A percentile compares a stretch with the other conserved stretches of the same genome.
These are phyloP conservation scores for Dillenia turbinata DNA, from an alignment of 164 flowering plant genomes.

Conservation along the genomic window DNA sequence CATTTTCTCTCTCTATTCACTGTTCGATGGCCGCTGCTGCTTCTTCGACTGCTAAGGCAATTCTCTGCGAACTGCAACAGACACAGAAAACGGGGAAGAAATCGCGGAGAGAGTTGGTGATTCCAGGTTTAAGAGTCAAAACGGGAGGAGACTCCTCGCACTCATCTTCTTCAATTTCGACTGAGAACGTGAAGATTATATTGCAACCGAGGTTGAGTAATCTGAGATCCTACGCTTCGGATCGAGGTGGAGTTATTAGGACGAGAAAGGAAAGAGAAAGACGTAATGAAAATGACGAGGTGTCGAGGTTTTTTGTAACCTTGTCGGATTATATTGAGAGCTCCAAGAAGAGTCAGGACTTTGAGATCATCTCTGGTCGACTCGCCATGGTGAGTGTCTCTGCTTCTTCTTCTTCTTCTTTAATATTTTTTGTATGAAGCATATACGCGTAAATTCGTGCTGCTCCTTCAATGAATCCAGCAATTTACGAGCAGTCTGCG, in stretches of 20 bases:
- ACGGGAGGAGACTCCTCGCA: slow-evolving; percentile 2
- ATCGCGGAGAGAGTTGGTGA: slow-evolving; percentile 9
- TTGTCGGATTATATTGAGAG: slow-evolving; percentile 82
- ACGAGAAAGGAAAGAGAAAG: slow-evolving; percentile 15
- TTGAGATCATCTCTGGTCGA: slow-evolving; percentile 85
- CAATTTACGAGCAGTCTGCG: not conserved
- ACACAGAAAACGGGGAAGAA: slow-evolving; percentile 8
- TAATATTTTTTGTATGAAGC: no score
- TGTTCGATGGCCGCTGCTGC: no score
- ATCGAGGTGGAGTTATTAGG: slow-evolving; percentile 38
- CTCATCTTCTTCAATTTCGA: no score
- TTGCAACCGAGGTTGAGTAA: slow-evolving; percentile 82
- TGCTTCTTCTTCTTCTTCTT: not conserved
- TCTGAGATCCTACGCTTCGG: slow-evolving; percentile 69
- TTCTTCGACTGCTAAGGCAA: slow-evolving; percentile 25
- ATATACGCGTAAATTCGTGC: no score
- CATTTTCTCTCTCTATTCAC: not conserved
- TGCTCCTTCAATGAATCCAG: no score
- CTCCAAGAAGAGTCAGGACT: slow-evolving; percentile 73
- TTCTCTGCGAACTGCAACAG: slow-evolving; percentile 24
- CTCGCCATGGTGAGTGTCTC: slow-evolving; percentile 67
- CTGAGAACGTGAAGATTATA: slow-evolving; percentile 37
- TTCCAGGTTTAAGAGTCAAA: slow-evolving; percentile 1
- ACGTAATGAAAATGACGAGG: slow-evolving; percentile 22
- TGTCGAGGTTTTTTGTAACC: slow-evolving; percentile 61